Evolutionary conservation across 441 rosid genomes (phyloP), one percentile per base, ranked within the genome.

Genomic region (Metrosideros polymorpha): DNA sequence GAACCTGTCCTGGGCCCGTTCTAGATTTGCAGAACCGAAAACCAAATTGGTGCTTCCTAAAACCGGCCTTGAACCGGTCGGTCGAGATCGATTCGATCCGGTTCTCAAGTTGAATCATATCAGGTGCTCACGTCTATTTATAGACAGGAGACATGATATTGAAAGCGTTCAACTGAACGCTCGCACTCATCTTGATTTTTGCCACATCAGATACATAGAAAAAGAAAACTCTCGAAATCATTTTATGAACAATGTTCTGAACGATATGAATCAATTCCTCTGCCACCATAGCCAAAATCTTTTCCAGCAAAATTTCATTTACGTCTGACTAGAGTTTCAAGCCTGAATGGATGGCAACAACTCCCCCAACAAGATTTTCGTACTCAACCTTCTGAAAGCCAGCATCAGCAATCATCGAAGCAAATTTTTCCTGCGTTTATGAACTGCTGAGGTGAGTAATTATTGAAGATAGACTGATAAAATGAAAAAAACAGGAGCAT

Each of bases 371-470:
- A 24, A 97, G 94, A 92, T 97, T 95, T 91, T 97, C 99, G 59
- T 95, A 97, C 91, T 95, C 98, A 55, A 97, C 98, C 91, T 92
- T 95, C 93, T 95, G 94, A 89, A 97, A 97, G 85, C 99, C 99
- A 25, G 97, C 95, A 54, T 94, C 99, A 47, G 94, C 95, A 24
- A 97, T 95, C 98, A 97, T 94, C 19, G 96, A 88, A 29, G 98
- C 99, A 84, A 95, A 97, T 82, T 88, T 92, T 88, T 94, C 99
- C 99, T 97, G 97, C 93, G 90, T 82, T 75, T 82, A 85, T 82
- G 71, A 61, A 53, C 82, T 9, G 43, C n/a, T 47, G 24, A 75
- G 30, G 51, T 35, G 47, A 42, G 35, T 27, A 51, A 53, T 77
- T 75, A 29, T 18, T 15, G n/a, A 59, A 19, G 53, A 61, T 59